These are phyloP conservation scores for Plasmodium knowlesi DNA, from an alignment of 169 alveolate species.

Conservation along the genomic window DNA sequence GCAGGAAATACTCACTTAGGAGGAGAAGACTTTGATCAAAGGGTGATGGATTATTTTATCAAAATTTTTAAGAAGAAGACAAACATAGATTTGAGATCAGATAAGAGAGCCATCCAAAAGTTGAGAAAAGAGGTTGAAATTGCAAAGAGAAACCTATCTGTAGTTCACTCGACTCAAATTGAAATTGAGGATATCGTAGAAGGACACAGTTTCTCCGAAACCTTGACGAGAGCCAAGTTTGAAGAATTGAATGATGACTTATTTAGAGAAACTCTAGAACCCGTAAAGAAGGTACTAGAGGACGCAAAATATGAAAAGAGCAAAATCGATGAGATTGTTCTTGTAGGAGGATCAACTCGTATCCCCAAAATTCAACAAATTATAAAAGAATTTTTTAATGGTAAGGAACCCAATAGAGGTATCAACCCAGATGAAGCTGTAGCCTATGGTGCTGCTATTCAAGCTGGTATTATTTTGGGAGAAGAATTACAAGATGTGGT, in stretches of 20 bases:
- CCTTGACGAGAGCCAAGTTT: constrained; percentile 95
- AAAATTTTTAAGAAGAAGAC: constrained; percentile 93
- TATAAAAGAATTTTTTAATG: constrained; percentile 94
- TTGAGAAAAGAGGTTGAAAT: constrained; percentile 98
- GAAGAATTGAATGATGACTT: constrained; percentile 93
- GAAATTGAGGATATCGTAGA: constrained; percentile 94
- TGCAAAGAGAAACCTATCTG: constrained; percentile 96
- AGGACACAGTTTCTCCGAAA: constrained; percentile 93
- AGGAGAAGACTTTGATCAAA: constrained; percentile 96
- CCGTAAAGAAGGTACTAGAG: constrained; percentile 93
- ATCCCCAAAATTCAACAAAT: constrained; percentile 95
- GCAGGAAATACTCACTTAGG: constrained; percentile 99
- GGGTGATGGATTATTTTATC: constrained; percentile 97
- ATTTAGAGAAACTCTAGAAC: constrained; percentile 93
- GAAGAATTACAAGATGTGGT: constrained; percentile 94
- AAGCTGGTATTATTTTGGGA: constrained; percentile 96
- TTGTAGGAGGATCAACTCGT: constrained; percentile 97
- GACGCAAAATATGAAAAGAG: constrained; percentile 92
- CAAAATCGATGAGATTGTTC: constrained; percentile 96
- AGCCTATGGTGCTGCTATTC: constrained; percentile 97
- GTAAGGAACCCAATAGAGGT: constrained; percentile 94
- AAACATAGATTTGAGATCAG: constrained; percentile 91
- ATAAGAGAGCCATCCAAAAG: constrained; percentile 97
- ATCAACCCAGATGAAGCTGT: constrained; percentile 97
- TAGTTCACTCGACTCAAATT: constrained; percentile 91